phyloP scores from a whole-genome alignment of 2,329 filamentous ascomycete genomes.

The Grosmannia serpens region DNA sequence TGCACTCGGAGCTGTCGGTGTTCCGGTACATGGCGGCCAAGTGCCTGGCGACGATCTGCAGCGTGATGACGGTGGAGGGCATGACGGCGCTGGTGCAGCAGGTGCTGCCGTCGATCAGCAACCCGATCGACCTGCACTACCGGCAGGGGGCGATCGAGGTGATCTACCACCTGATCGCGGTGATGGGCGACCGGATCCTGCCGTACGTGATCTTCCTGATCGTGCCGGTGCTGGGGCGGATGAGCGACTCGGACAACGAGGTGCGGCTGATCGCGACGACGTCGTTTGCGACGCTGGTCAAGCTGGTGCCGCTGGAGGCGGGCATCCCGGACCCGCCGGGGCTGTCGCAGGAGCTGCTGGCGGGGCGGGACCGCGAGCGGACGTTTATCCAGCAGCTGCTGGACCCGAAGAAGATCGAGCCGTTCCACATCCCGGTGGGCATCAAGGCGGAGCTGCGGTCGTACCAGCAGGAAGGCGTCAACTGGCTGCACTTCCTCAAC shows the following conservation, averaged over 20 bases:
- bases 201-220: constrained; percentile 99
- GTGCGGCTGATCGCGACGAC: constrained; percentile 90
- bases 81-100: constrained; percentile 95
- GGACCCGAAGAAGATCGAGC: constrained; percentile 92
- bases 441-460: constrained; percentile 95
- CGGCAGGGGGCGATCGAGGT: constrained; percentile 91
- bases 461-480: constrained; percentile 97
- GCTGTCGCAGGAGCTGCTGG: constrained; percentile 74
- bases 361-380: constrained; percentile 84
- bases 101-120: constrained; percentile 83
- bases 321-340: constrained; percentile 95
- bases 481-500: constrained; percentile 97
- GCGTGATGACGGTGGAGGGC: constrained; percentile 84
- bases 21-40: constrained; percentile 96
- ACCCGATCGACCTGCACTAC: constrained; percentile 75
- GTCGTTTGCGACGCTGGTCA: constrained; percentile 92
- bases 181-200: constrained; percentile 93
- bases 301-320: constrained; percentile 90
- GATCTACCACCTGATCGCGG: constrained; percentile 92
- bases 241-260: constrained; percentile 97
- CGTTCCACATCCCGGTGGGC: constrained; percentile 84
- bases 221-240: constrained; percentile 88
- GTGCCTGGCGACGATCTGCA: constrained; percentile 94
- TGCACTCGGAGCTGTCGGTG: constrained; percentile 81
- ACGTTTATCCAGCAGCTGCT: constrained; percentile 96